Evolutionary conservation across 192 early-diverging fungal species (phyloP).

Genomic region (Spinellus fusiger): DNA sequence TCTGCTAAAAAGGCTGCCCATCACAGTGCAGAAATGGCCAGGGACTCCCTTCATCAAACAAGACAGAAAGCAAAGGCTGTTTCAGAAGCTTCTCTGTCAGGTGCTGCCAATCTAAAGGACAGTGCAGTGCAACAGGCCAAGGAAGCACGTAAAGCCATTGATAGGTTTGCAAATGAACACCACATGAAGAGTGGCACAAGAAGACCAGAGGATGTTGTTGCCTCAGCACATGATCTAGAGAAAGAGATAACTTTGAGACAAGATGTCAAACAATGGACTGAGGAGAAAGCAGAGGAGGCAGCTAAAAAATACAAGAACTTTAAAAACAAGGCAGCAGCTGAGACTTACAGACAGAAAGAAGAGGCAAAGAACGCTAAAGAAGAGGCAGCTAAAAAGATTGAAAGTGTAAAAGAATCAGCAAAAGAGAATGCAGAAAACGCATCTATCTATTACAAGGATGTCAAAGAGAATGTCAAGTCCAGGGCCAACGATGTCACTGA

Average conservation of each 20-base stretch:
- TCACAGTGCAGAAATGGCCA: background rate
- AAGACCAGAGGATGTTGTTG: slow-evolving; percentile 6
- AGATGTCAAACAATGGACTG: background rate
- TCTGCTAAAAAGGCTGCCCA: no score
- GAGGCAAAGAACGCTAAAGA: background rate
- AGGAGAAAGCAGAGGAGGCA: background rate
- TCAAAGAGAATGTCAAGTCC: background rate
- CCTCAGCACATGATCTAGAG: background rate
- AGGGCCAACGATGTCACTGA: background rate
- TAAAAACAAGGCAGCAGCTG: background rate
- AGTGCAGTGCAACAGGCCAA: background rate
- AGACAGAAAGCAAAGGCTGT: background rate
- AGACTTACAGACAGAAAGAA: slow-evolving; percentile 1
- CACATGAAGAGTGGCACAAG: slow-evolving; percentile 17
- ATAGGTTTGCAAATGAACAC: slow-evolving; percentile 11
- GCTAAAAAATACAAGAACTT: background rate
- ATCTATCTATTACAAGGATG: background rate
- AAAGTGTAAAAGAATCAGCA: background rate
- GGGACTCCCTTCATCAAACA: background rate
- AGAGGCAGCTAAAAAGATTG: background rate
- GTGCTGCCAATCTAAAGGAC: background rate
- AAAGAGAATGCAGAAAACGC: background rate
- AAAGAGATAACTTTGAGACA: background rate
- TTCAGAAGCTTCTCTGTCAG: background rate
- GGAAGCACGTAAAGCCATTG: background rate